Percentiles rank a stretch among this genome's conserved stretches.
Conservation (phyloP, 2,329 filamentous ascomycete species). For the Venturiaceae sp. region DNA sequence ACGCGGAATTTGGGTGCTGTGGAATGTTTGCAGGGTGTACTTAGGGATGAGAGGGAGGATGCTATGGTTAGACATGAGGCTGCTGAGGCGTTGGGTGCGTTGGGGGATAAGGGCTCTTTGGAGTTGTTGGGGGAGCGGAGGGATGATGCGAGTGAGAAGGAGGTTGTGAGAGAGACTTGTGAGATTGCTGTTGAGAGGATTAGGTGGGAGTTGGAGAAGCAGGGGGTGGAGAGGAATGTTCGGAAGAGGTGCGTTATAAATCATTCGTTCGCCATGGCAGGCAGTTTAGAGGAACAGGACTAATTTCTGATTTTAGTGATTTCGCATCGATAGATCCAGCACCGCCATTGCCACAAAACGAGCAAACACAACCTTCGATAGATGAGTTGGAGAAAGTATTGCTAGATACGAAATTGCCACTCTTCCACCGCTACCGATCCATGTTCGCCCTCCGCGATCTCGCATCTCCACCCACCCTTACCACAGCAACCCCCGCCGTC, state of each 20-base stretch:
- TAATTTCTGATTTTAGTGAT: too few species aligned
- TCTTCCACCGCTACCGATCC: conserved; percentile 90
- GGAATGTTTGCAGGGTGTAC: conserved; percentile 59
- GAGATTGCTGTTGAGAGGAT: conserved; percentile 94
- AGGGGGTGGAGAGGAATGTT: conserved; percentile 60
- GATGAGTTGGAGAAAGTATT: conserved; percentile 65
- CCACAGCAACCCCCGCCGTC: conserved; percentile 81
- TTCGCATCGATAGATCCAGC: conserved; percentile 95
- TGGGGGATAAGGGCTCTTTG: conserved; percentile 67
- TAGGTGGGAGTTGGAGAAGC: conserved; percentile 70
- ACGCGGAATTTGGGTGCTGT: conserved; percentile 69
- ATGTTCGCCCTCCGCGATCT: conserved; percentile 98
- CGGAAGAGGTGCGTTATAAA: conserved; percentile 57
- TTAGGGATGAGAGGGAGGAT: conserved; percentile 75
- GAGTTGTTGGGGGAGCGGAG: conserved; percentile 63
- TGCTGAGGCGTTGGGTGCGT: conserved; percentile 83
- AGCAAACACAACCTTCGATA: conserved; percentile 52
- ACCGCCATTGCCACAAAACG: conserved; percentile 60
- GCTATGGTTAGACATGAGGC: conserved; percentile 95
- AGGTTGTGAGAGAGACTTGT: conserved; percentile 87
- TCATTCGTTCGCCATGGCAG: conserved; percentile 6
- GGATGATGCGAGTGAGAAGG: conserved; percentile 65
- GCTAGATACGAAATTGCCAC: conserved; percentile 66
- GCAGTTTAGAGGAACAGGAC: neutral
- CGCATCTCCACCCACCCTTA: conserved; percentile 82